A percentile compares a stretch with the other conserved stretches of the same genome.
Evolutionary conservation across 164 flowering plant species (phyloP).

Genomic region (Berberis thunbergii): DNA sequence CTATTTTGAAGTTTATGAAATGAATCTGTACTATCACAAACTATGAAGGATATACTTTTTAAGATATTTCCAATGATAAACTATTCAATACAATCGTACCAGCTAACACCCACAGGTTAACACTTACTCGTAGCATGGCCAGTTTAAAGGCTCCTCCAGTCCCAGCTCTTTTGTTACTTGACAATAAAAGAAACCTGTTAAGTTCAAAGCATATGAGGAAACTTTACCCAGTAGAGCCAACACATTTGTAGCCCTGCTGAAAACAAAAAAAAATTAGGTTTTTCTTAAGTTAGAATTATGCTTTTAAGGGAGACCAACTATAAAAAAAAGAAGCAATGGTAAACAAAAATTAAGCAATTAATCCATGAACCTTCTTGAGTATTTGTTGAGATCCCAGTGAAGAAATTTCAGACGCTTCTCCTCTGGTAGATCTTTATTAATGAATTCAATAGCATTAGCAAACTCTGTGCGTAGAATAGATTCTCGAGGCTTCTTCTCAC

Average conservation of each 20-base stretch:
- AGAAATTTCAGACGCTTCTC: constrained; percentile 68
- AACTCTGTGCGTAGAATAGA: constrained; percentile 86
- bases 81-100: neutral
- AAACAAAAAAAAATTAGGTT: constrained; percentile 6
- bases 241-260: constrained; percentile 62
- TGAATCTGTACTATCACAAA: too few relatives aligned
- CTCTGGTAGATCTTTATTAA: constrained; percentile 53
- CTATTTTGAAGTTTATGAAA: too few relatives aligned
- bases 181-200: constrained; percentile 70
- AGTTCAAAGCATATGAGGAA: constrained; percentile 55
- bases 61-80: neutral
- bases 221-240: constrained; percentile 53
- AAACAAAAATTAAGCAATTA: neutral
- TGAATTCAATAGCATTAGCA: constrained; percentile 64
- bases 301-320: neutral
- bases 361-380: constrained; percentile 49
- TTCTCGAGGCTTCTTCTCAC: constrained; percentile 88
- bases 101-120: neutral
- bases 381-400: constrained; percentile 83
- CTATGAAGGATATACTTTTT: too few relatives aligned
- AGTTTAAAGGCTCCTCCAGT: constrained; percentile 23
- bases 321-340: neutral
- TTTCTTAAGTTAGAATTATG: neutral
- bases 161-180: constrained; percentile 34
- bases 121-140: constrained; percentile 43